phyloP scores from a whole-genome alignment of 257 asterid genomes.

The Solanum ahanhuiri region DNA sequence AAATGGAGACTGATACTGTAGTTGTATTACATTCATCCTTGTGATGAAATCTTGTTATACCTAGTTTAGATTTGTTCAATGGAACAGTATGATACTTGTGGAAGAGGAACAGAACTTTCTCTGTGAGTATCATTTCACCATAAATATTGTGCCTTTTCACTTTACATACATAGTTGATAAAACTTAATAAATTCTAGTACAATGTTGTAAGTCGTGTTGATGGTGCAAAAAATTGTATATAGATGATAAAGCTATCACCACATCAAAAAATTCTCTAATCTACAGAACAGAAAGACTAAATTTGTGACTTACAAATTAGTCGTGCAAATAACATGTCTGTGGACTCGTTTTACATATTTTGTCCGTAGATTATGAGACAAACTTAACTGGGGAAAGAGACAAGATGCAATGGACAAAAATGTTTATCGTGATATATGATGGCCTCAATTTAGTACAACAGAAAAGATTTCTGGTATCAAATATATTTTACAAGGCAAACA shows the following conservation, averaged over 20 bases:
- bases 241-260: background rate
- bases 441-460: background rate
- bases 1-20: constrained; percentile 23
- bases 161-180: background rate
- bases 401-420: background rate
- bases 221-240: background rate
- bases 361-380: background rate
- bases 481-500: background rate
- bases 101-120: background rate
- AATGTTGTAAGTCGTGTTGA: background rate
- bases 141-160: background rate
- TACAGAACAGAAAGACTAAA: background rate
- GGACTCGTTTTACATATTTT: background rate
- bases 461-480: background rate
- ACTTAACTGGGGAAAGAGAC: background rate
- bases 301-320: background rate
- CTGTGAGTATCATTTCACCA: background rate
- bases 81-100: background rate
- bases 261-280: background rate
- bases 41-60: background rate
- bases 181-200: background rate
- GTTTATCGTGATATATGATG: background rate
- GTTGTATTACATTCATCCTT: background rate
- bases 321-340: background rate
- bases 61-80: background rate